Percentiles rank a stretch among this genome's conserved stretches.
Conservation (phyloP, 257 asterid species). For the Plectranthus barbatus region DNA sequence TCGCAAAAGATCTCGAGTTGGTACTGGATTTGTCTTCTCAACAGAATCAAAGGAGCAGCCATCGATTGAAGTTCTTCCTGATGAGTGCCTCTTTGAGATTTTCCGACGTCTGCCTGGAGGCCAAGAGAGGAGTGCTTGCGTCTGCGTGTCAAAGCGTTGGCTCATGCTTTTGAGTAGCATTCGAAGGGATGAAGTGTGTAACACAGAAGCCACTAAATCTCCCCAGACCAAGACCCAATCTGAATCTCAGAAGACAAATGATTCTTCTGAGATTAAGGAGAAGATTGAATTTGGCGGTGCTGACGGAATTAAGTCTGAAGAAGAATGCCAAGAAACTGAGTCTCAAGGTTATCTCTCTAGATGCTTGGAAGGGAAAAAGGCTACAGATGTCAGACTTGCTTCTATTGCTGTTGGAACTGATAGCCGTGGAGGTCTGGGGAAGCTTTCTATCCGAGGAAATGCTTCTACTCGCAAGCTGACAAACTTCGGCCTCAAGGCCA, state of each 20-base stretch:
- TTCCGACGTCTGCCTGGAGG: slow-evolving; percentile 58
- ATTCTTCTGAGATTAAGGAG: slow-evolving; percentile 15
- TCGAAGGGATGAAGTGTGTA: slow-evolving; percentile 37
- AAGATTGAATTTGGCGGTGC: slow-evolving; percentile 14
- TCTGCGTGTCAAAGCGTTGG: slow-evolving; percentile 81
- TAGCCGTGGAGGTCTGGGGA: slow-evolving; percentile 76
- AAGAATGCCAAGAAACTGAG: slow-evolving; percentile 21
- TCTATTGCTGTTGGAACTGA: slow-evolving; percentile 76
- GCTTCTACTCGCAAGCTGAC: slow-evolving; percentile 42
- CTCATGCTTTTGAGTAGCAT: slow-evolving; percentile 74
- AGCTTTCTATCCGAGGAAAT: slow-evolving; percentile 67
- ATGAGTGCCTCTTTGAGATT: slow-evolving; percentile 88
- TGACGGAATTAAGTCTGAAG: slow-evolving; percentile 13
- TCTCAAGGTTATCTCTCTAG: slow-evolving; percentile 58
- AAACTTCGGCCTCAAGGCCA: slow-evolving; percentile 58
- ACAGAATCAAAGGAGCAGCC: slow-evolving; percentile 31
- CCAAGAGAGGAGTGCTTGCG: slow-evolving; percentile 59
- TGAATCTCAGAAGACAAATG: slow-evolving; percentile 5
- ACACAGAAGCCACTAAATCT: neutral
- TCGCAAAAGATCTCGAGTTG: slow-evolving; percentile 65
- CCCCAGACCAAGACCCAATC: slow-evolving; percentile 23
- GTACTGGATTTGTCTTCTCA: slow-evolving; percentile 42
- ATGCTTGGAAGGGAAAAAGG: slow-evolving; percentile 76
- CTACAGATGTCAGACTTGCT: slow-evolving; percentile 76
- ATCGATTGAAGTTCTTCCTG: slow-evolving; percentile 80